phyloP scores from a whole-genome alignment of 345 rosid genomes.

The Jatropha curcas region DNA sequence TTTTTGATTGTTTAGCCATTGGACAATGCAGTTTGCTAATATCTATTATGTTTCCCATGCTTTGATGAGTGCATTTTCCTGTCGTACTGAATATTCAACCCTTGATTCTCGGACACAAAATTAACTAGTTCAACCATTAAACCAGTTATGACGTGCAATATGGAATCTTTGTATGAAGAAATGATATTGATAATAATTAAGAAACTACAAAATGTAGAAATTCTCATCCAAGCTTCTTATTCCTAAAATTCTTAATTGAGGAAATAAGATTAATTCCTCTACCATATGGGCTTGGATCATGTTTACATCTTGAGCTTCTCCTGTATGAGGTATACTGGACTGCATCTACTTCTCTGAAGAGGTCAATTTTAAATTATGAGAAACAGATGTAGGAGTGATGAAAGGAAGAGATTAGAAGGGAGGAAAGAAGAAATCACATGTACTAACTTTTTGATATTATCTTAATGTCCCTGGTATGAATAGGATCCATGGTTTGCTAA shows the following conservation, averaged over 20 bases:
- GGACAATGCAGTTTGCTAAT: not conserved
- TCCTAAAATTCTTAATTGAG: not conserved
- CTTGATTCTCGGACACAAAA: not conserved
- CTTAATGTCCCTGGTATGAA: too few species aligned
- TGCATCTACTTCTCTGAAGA: not conserved
- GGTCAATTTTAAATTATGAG: not conserved
- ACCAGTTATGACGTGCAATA: not conserved
- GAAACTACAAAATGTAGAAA: too few species aligned
- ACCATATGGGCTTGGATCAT: not conserved
- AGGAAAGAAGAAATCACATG: too few species aligned
- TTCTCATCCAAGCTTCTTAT: not conserved
- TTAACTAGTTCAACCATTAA: not conserved
- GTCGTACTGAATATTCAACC: not conserved
- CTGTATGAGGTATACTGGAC: not conserved
- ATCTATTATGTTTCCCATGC: not conserved
- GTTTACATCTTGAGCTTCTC: not conserved
- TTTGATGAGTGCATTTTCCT: not conserved
- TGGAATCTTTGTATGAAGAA: not conserved
- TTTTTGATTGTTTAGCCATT: not conserved
- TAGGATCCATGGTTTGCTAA: too few species aligned
- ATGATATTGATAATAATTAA: not conserved
- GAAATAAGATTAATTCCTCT: not conserved
- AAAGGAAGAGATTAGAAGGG: too few species aligned
- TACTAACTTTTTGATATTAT: too few species aligned
- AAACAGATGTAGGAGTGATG: too few species aligned